Evolutionary conservation across 352 stramenopile genomes (phyloP).

Genomic region (Globisporangium recalcitrans): DNA sequence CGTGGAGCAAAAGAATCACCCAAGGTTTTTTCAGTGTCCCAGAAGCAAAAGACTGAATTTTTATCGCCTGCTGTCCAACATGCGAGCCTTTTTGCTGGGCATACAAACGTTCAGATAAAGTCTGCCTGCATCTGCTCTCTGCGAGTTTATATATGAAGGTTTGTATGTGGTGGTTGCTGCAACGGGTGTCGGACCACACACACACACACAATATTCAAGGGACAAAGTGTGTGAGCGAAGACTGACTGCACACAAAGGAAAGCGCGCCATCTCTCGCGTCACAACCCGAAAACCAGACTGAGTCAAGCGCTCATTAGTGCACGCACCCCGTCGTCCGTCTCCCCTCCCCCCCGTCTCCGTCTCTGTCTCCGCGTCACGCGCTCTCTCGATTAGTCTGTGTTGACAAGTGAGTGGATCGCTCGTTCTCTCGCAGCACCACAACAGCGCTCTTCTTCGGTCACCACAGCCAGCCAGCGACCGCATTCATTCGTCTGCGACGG

Average conservation of each 20-base stretch:
- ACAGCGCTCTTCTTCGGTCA: background rate
- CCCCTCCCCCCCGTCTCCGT: no score
- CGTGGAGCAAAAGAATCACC: background rate
- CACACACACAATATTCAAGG: conserved; percentile 6
- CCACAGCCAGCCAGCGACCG: background rate
- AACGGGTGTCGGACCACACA: conserved; percentile 12
- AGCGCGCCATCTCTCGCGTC: background rate
- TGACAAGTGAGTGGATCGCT: background rate
- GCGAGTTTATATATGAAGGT: conserved; percentile 5
- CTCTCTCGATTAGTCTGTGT: background rate
- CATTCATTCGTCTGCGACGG: background rate
- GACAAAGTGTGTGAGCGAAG: background rate
- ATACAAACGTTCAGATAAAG: no score
- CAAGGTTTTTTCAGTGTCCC: conserved; percentile 10
- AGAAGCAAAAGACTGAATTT: background rate
- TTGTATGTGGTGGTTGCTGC: conserved; percentile 5
- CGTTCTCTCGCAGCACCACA: background rate
- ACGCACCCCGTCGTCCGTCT: conserved; percentile 6
- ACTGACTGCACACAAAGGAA: background rate
- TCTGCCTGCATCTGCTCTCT: no score
- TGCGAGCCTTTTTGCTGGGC: no score
- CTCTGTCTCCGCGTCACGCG: background rate
- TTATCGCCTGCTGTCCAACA: background rate
- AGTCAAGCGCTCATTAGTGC: conserved; percentile 14
- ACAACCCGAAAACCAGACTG: conserved; percentile 11